phyloP scores from a whole-genome alignment of 176 grass and related monocot species.

The Sorghum bicolor region DNA sequence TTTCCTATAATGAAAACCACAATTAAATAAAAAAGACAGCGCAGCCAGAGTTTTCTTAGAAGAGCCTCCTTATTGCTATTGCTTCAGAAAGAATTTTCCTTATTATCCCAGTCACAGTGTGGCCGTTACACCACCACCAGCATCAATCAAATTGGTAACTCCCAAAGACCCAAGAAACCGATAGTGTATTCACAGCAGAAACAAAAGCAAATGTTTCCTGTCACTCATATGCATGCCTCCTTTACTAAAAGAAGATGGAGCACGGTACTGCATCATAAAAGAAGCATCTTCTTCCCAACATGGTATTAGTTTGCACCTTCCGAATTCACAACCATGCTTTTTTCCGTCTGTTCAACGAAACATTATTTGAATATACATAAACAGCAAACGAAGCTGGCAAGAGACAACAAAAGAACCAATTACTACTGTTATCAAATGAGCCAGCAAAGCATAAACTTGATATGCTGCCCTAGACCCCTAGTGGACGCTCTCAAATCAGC shows the following conservation, averaged over 20 bases:
- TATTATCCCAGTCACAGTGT: neutral
- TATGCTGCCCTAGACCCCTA: neutral
- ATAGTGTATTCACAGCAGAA: neutral
- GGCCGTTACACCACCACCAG: constrained; percentile 6
- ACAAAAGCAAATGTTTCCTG: constrained; percentile 14
- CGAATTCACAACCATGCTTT: neutral
- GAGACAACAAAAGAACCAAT: neutral
- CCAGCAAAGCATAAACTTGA: neutral
- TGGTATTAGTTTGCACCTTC: neutral
- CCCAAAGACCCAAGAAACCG: constrained; percentile 21
- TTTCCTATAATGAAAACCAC: neutral
- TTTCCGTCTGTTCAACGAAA: neutral
- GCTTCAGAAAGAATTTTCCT: neutral
- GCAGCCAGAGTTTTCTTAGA: neutral
- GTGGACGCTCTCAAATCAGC: neutral
- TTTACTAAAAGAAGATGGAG: neutral
- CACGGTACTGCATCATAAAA: neutral
- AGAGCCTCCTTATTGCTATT: neutral
- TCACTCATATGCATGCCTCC: neutral
- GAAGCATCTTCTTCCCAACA: constrained; percentile 1
- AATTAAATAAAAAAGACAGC: neutral
- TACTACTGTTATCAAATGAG: neutral
- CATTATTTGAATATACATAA: neutral
- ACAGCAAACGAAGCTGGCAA: neutral
- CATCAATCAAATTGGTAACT: constrained; percentile 1